Evolutionary conservation across 345 rosid genomes (phyloP), one percentile per base, ranked within the genome.

Genomic region (Bruguiera parviflora): DNA sequence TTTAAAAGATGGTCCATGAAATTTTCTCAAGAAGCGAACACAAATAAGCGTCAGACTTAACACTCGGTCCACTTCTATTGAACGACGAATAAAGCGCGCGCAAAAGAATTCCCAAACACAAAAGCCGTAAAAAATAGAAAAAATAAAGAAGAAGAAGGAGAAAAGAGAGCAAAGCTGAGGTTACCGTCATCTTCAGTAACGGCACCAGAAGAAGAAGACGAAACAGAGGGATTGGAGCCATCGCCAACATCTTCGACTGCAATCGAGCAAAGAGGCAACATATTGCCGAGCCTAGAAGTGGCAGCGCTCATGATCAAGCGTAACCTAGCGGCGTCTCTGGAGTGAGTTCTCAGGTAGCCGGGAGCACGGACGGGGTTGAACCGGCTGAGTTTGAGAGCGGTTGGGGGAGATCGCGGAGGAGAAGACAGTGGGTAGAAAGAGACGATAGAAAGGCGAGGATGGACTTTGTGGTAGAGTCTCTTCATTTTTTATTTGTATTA

Each of bases 151-250:
- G 51, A 59, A 52, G 21, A 3, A 10, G 21, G 37, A 47, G 27
- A 66, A 43, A 4, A 5, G 58, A 27, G 24, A 49, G 31, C 8
- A 28, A 6, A 18, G 10, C 64, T 47, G 20, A 43, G 33, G 51
- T 65, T 66, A 86, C 96, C 98, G 63, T 86, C 90, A 51, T 86
- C 87, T 59, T 84, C 88, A 64, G 77, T 8, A 20, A 35, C 22
- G n/a, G 61, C 13, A 39, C 53, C 29, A 55, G 73, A 51, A 10
- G 89, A 61, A 63, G 89, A 61, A 63, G 84, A 71, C 9, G 49
- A 43, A 65, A 66, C 59, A 1, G 80, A 71, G 64, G 73, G 87
- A 63, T 75, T 75, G 61, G 80, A 60, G 65, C 73, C 72, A 10
- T 78, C 79, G 47, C 71, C 69, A 39, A 72, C 84, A 70, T 82